Base-by-base conservation (phyloP, 345 rosid genomes). In the Pelargonium nanum region DNA sequence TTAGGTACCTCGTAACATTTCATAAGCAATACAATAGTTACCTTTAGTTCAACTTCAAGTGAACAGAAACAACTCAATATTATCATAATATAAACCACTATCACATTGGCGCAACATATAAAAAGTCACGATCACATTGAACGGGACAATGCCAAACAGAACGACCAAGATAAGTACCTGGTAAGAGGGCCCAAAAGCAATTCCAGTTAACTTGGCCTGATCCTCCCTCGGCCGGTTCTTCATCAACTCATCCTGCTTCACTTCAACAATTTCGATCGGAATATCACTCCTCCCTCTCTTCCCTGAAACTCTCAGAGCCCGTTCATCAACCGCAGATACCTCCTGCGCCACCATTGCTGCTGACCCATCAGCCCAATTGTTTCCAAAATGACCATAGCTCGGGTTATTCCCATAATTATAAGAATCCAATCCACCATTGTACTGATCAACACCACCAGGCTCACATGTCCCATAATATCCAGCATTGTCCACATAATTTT, bases 171-270 rank as follows among this genome's bases (percentile, higher is more conserved):
- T 30, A 24, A 60, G 53, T 77, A 93, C 99, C 97, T 85, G 89
- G 75, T 85, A 82, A 28, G 96, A 58, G 55, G 99, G 99, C 32
- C 99, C 99, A 60, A 94, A 90, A 51, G 97, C 99, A 16, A 87
- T 84, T 30, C 97, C 95, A 6, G 99, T 94, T 53, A 81, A 68
- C 83, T 94, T 94, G 65, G 54, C 78, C 67, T 81, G 90, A 70
- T 94, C 97, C 67, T 80, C 86, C 63, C 99, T 80, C 0, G 97
- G 99, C 56, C 97, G 77, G 75, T 94, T 71, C 90, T 94, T 94
- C 70, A 85, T 88, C 67, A 94, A 75, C 73, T 94, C 99, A 66
- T 94, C 99, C 74, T 87, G 95, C 74, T 82, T 94, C 66, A 94
- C 95, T 83, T 94, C 97, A 52, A 90, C 73, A 19, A 94, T 79